phyloP scores from a whole-genome alignment of 441 rosid genomes.

The Croton laevigatus region DNA sequence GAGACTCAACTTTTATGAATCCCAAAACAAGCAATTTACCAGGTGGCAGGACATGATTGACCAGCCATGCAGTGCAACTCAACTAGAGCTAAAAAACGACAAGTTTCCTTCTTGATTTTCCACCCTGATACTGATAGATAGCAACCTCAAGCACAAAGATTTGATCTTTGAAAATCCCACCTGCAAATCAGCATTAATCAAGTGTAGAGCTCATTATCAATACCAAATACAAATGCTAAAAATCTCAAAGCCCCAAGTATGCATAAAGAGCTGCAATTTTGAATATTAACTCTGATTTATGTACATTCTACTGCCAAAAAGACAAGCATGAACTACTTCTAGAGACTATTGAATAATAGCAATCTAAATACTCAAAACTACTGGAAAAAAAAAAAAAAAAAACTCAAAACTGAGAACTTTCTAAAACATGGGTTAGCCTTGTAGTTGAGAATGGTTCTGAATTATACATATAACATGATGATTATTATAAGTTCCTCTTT shows the following conservation, averaged over 20 bases:
- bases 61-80: not conserved
- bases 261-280: not conserved
- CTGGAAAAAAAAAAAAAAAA: too few relatives aligned
- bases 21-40: not conserved
- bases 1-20: not conserved
- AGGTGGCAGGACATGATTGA: not conserved
- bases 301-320: conserved; percentile 5
- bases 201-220: not conserved
- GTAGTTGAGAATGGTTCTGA: conserved; percentile 5
- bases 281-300: not conserved
- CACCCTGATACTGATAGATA: not conserved
- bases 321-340: not conserved
- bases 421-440: conserved; percentile 20
- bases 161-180: not conserved
- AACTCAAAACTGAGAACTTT: not conserved
- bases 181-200: not conserved
- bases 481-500: conserved; percentile 8
- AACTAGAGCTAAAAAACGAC: not conserved
- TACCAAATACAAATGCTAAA: not conserved
- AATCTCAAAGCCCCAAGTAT: not conserved
- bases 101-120: not conserved
- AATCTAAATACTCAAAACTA: not conserved
- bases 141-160: not conserved
- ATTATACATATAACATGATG: conserved; percentile 6
- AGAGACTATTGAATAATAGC: not conserved